Evolutionary conservation across 2,329 filamentous ascomycete species (phyloP).

Genomic region (Blastomyces silverae): DNA sequence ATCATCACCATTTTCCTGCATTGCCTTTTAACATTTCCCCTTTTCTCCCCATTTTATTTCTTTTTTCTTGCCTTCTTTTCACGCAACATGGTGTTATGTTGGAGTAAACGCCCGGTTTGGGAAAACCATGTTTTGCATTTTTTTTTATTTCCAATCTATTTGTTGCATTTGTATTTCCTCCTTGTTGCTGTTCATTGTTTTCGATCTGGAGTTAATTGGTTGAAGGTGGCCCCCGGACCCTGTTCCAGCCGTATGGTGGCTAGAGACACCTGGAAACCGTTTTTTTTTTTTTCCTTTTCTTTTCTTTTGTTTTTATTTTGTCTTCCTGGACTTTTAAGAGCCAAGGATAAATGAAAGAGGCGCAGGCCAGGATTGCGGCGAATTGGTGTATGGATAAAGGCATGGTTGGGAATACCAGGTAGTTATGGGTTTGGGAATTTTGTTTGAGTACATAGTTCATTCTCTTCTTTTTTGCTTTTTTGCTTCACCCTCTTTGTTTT

Average conservation of each 20-base stretch:
- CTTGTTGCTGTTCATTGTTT: neutral
- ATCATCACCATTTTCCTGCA: slow-evolving; percentile 4
- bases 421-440: neutral
- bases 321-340: neutral
- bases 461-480: neutral
- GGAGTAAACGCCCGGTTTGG: slow-evolving; percentile 3
- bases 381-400: neutral
- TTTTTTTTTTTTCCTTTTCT: neutral
- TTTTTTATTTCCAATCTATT: neutral
- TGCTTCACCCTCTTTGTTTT: neutral
- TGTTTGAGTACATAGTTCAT: neutral
- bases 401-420: neutral
- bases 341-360: neutral
- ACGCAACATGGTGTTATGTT: slow-evolving; percentile 2
- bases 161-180: neutral
- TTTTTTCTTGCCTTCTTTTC: slow-evolving; percentile 12
- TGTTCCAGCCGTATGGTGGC: neutral
- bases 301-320: neutral
- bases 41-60: neutral
- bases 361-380: neutral
- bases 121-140: slow-evolving; percentile 7
- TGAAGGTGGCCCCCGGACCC: neutral
- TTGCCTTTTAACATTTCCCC: neutral
- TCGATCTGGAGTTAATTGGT: neutral
- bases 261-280: neutral